phyloP scores from a whole-genome alignment of 148 eudicot genomes.

The Rhododendron simsii region DNA sequence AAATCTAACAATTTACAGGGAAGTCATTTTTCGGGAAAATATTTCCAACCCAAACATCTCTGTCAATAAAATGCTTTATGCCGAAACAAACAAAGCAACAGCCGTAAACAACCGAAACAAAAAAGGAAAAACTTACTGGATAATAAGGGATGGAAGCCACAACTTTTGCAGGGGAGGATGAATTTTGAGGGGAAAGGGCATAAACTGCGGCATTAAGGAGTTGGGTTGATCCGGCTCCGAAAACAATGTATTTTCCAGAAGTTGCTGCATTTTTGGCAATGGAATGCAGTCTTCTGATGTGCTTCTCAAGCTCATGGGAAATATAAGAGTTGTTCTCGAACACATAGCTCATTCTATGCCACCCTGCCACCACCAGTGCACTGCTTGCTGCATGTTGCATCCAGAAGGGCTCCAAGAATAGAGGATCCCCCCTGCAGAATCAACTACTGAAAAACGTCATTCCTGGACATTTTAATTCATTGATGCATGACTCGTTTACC shows the following conservation, averaged over 20 bases:
- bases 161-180: constrained; percentile 40
- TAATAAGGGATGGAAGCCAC: constrained; percentile 53
- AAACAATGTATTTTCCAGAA: constrained; percentile 42
- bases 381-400: constrained; percentile 40
- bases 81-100: neutral
- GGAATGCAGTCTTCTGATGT: constrained; percentile 40
- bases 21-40: neutral
- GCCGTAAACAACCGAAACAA: neutral
- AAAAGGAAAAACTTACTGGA: constrained; percentile 20
- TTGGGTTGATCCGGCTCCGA: constrained; percentile 65
- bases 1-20: neutral
- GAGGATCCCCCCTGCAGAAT: neutral
- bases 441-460: neutral
- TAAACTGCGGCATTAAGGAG: constrained; percentile 65
- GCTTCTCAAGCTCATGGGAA: constrained; percentile 41
- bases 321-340: constrained; percentile 22
- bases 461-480: neutral
- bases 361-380: constrained; percentile 52
- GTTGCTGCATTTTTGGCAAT: constrained; percentile 54
- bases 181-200: constrained; percentile 41
- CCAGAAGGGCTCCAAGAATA: neutral
- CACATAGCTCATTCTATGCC: constrained; percentile 71
- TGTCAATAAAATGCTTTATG: neutral
- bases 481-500: neutral
- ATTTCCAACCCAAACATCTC: neutral